Evolutionary conservation across 805 yeast genomes (phyloP).

Genomic region (Helenozyma baotianmanensis): DNA sequence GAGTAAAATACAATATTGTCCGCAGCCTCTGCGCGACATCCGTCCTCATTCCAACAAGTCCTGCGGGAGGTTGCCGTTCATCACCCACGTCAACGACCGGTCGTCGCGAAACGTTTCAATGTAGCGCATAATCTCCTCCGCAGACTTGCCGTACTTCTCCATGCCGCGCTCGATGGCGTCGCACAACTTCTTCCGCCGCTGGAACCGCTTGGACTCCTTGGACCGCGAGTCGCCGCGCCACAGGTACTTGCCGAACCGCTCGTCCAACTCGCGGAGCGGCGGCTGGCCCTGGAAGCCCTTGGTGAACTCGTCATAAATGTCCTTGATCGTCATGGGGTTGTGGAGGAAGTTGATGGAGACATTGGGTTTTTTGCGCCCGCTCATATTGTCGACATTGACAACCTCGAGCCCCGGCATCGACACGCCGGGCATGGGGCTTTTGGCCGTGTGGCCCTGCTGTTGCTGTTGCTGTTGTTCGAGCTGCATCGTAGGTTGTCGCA

Average conservation of each 20-base stretch:
- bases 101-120: constrained; percentile 42
- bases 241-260: constrained; percentile 38
- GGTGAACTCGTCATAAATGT: constrained; percentile 42
- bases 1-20: no score
- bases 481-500: not conserved
- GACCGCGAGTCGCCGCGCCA: constrained; percentile 46
- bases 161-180: constrained; percentile 41
- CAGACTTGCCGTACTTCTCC: constrained; percentile 34
- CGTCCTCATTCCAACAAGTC: constrained; percentile 27
- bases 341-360: constrained; percentile 37
- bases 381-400: constrained; percentile 10
- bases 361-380: constrained; percentile 31
- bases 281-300: constrained; percentile 42
- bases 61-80: constrained; percentile 41
- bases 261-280: constrained; percentile 40
- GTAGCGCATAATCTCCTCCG: constrained; percentile 36
- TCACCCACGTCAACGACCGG: constrained; percentile 42
- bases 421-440: constrained; percentile 6
- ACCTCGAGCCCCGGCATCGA: constrained; percentile 16
- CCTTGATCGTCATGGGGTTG: constrained; percentile 41
- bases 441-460: constrained; percentile 2
- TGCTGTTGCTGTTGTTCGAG: constrained; percentile 1
- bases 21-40: no score
- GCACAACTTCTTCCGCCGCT: constrained; percentile 39
- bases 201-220: constrained; percentile 40